phyloP scores from a whole-genome alignment of 192 early-diverging fungal species.

The Mortierella alpina region DNA sequence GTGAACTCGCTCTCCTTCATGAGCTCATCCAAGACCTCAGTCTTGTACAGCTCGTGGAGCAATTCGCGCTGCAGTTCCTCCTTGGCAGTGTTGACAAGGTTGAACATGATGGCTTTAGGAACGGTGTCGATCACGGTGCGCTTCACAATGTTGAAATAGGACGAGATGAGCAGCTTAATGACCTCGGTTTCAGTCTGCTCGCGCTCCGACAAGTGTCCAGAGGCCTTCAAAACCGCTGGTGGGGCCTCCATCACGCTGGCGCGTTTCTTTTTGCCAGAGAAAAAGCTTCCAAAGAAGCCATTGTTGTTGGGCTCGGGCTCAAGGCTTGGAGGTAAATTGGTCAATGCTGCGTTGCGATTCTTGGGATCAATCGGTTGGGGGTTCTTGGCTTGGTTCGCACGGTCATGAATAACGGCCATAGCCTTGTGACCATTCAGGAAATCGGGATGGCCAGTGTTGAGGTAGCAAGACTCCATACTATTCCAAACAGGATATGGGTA shows the following conservation, averaged over 20 bases:
- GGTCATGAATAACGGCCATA: slow-evolving; percentile 91
- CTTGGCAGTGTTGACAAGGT: slow-evolving; percentile 90
- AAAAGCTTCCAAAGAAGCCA: slow-evolving; percentile 99
- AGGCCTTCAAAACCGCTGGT: slow-evolving; percentile 91
- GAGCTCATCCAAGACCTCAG: slow-evolving; percentile 91
- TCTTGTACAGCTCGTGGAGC: slow-evolving; percentile 95
- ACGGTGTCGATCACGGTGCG: slow-evolving; percentile 96
- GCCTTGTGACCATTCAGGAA: slow-evolving; percentile 98
- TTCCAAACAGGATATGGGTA: neutral
- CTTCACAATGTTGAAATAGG: slow-evolving; percentile 99
- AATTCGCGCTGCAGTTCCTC: slow-evolving; percentile 96
- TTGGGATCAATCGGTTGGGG: slow-evolving; percentile 51
- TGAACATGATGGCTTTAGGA: slow-evolving; percentile 99
- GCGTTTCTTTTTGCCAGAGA: slow-evolving; percentile 86
- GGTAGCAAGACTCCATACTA: slow-evolving; percentile 94
- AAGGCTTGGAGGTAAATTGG: slow-evolving; percentile 41
- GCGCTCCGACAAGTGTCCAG: slow-evolving; percentile 94
- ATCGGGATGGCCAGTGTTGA: slow-evolving; percentile 99
- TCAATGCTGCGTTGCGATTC: slow-evolving; percentile 36
- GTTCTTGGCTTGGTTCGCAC: slow-evolving; percentile 78
- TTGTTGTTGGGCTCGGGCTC: slow-evolving; percentile 58
- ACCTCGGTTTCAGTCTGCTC: slow-evolving; percentile 99
- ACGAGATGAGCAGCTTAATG: slow-evolving; percentile 96
- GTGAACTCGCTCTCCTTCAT: slow-evolving; percentile 97
- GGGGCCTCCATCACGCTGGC: slow-evolving; percentile 79